Evolutionary conservation across 768 basidiomycete species (phyloP).

Genomic region (Leccinum uliginosum): DNA sequence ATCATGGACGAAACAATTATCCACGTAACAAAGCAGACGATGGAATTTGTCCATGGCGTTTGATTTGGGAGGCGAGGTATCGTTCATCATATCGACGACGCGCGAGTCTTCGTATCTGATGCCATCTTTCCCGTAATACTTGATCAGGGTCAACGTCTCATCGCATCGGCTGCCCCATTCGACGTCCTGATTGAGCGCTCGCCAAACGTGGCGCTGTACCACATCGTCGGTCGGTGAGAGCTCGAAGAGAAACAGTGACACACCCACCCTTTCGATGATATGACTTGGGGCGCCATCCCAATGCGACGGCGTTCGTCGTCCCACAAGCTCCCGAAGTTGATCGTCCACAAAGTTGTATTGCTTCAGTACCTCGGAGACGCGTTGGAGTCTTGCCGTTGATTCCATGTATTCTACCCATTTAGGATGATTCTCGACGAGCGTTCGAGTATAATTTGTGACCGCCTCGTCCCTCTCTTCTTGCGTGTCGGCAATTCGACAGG

Average conservation of each 20-base stretch:
- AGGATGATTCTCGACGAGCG: constrained; percentile 40
- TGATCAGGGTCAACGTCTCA: constrained; percentile 48
- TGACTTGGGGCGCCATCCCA: constrained; percentile 31
- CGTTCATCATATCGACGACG: constrained; percentile 49
- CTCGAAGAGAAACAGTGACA: not conserved
- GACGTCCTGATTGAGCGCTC: constrained; percentile 42
- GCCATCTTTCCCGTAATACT: constrained; percentile 55
- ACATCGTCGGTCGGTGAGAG: not conserved
- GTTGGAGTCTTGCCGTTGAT: constrained; percentile 37
- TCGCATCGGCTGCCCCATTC: constrained; percentile 45
- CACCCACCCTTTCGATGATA: constrained; percentile 44
- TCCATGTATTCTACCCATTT: constrained; percentile 46
- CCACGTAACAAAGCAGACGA: constrained; percentile 43
- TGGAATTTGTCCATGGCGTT: constrained; percentile 48
- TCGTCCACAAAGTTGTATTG: constrained; percentile 53
- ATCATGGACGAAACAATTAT: constrained; percentile 35
- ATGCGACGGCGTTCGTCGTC: constrained; percentile 40
- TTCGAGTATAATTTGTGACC: constrained; percentile 42
- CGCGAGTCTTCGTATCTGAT: constrained; percentile 43
- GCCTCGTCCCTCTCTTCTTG: constrained; percentile 38
- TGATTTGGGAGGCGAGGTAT: constrained; percentile 38
- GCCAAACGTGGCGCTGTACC: constrained; percentile 44
- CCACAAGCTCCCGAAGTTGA: constrained; percentile 44
- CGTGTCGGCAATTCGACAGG: constrained; percentile 29
- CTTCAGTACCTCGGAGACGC: constrained; percentile 39